Evolutionary conservation across 768 basidiomycete species (phyloP).

Genomic region (Collybia sordida): DNA sequence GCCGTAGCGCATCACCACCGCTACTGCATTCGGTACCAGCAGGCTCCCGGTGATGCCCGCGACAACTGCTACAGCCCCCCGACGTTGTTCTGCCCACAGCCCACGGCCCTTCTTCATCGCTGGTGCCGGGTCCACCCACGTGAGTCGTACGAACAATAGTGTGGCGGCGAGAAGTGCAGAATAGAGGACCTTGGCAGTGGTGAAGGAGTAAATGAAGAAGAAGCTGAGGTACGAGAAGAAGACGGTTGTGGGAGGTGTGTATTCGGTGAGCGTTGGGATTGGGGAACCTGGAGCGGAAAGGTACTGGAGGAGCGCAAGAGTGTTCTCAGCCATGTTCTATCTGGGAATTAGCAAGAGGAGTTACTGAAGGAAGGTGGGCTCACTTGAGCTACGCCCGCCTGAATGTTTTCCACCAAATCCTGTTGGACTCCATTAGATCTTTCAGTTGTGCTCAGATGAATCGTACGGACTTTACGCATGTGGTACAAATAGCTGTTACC

Average conservation of each 20-base stretch:
- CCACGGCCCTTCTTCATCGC: slow-evolving; percentile 25
- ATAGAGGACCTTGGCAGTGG: slow-evolving; percentile 68
- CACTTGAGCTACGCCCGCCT: slow-evolving; percentile 74
- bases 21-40: slow-evolving; percentile 67
- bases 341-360: slow-evolving; percentile 24
- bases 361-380: slow-evolving; percentile 5
- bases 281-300: slow-evolving; percentile 71
- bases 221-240: slow-evolving; percentile 73
- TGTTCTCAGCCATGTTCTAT: slow-evolving; percentile 89
- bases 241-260: slow-evolving; percentile 61
- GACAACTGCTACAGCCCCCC: slow-evolving; percentile 49
- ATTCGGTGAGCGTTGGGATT: slow-evolving; percentile 59
- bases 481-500: slow-evolving; percentile 94
- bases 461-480: slow-evolving; percentile 75
- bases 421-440: slow-evolving; percentile 17
- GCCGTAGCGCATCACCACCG: slow-evolving; percentile 61
- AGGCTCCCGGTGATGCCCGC: slow-evolving; percentile 57
- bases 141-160: slow-evolving; percentile 37
- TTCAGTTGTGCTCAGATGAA: not conserved
- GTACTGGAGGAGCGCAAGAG: slow-evolving; percentile 73
- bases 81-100: slow-evolving; percentile 37
- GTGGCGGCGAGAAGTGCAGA: slow-evolving; percentile 46
- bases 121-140: slow-evolving; percentile 34
- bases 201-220: slow-evolving; percentile 75
- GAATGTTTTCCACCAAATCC: slow-evolving; percentile 83